Conservation (phyloP, 2,329 filamentous ascomycete species). For the Aspergillus ochraceus region DNA sequence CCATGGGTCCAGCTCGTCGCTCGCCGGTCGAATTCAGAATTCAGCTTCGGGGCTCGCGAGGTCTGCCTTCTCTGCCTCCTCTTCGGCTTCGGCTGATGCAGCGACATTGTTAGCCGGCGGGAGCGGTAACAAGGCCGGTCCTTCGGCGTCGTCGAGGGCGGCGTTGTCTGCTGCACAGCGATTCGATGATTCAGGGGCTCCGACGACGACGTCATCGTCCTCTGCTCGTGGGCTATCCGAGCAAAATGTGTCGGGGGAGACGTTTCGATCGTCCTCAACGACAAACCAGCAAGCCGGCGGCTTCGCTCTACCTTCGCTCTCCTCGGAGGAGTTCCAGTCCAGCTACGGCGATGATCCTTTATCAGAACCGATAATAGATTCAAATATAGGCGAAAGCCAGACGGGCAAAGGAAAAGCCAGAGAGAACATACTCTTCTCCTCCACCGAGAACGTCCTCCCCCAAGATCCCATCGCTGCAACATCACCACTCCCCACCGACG, state of each 20-base stretch:
- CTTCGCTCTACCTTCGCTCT: conserved; percentile 18
- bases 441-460: too few relatives aligned
- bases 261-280: conserved; percentile 23
- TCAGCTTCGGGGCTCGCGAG: conserved; percentile 38
- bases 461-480: neutral
- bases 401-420: conserved; percentile 19
- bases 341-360: neutral
- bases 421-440: neutral
- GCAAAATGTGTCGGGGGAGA: conserved; percentile 10
- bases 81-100: conserved; percentile 19
- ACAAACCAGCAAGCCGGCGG: conserved; percentile 15
- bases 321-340: conserved; percentile 25
- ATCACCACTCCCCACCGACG: conserved; percentile 34
- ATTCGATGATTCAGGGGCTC: conserved; percentile 9
- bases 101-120: conserved; percentile 20
- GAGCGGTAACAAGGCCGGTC: conserved; percentile 24
- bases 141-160: conserved; percentile 15
- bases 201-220: conserved; percentile 8
- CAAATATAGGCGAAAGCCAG: conserved; percentile 1
- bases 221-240: conserved; percentile 4
- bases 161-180: conserved; percentile 21
- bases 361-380: too few relatives aligned
- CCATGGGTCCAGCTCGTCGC: conserved; percentile 14
- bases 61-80: conserved; percentile 29
- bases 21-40: conserved; percentile 29